phyloP scores from a whole-genome alignment of 148 eudicot genomes.

The Fagopyrum homotropicum region DNA sequence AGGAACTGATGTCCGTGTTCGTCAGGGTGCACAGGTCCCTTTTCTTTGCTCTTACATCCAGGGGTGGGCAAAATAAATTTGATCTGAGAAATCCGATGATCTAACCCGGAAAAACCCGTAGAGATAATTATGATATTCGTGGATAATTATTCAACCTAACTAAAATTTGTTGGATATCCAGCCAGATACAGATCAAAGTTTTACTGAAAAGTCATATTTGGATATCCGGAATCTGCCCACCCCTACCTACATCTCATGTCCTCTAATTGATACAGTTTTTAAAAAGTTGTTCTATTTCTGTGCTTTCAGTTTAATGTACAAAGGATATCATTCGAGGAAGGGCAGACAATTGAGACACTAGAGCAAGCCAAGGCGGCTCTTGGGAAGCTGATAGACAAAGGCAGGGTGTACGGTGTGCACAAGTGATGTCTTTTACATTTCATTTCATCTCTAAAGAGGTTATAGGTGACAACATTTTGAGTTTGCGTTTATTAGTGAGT shows the following conservation, averaged over 20 bases:
- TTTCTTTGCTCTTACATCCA: background rate
- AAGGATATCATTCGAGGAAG: conserved; percentile 78
- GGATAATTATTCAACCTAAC: too few relatives aligned
- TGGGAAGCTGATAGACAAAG: conserved; percentile 57
- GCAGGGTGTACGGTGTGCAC: conserved; percentile 53
- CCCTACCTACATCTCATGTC: background rate
- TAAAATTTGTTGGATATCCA: too few relatives aligned
- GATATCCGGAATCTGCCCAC: too few relatives aligned
- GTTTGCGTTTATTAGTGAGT: background rate
- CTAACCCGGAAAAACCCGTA: too few relatives aligned
- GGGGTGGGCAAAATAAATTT: too few relatives aligned
- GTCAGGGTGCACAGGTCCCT: conserved; percentile 85
- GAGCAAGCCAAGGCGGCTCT: conserved; percentile 94
- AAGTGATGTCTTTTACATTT: conserved; percentile 17
- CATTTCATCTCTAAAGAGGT: background rate
- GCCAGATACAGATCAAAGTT: too few relatives aligned
- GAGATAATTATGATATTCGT: too few relatives aligned
- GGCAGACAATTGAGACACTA: conserved; percentile 72
- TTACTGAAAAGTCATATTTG: too few relatives aligned
- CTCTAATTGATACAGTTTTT: background rate
- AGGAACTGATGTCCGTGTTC: conserved; percentile 90
- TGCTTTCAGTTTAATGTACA: conserved; percentile 73
- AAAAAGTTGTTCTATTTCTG: background rate
- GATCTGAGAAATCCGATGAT: too few relatives aligned
- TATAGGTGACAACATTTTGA: background rate